Percentiles rank a stretch among this genome's conserved stretches.
These are phyloP conservation scores for Datura wrightii DNA, from an alignment of 257 asterid species.

Conservation along the genomic window DNA sequence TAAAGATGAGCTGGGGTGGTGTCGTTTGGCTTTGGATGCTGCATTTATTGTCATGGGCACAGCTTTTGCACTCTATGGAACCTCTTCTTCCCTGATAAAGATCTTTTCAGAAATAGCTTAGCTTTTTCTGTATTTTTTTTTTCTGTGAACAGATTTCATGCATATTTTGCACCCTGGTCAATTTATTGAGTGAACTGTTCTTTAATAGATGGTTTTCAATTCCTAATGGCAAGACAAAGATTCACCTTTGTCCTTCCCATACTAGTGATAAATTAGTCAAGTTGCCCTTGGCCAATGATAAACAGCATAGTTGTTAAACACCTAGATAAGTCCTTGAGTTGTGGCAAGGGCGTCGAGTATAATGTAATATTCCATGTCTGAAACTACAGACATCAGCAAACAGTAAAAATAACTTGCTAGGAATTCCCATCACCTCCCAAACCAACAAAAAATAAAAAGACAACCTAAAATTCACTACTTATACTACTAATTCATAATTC, in stretches of 20 bases:
- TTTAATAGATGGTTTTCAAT: background rate
- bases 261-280: background rate
- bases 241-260: background rate
- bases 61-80: constrained; percentile 40
- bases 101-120: constrained; percentile 19
- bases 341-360: background rate
- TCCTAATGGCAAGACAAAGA: background rate
- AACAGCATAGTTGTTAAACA: background rate
- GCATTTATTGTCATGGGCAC: constrained; percentile 37
- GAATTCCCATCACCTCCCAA: background rate
- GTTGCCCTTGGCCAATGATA: background rate
- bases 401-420: background rate
- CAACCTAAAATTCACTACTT: too few relatives aligned
- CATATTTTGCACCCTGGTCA: background rate
- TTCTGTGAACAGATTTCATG: background rate
- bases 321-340: background rate
- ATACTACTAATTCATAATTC: too few relatives aligned
- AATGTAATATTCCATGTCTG: background rate
- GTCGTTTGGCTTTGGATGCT: constrained; percentile 40
- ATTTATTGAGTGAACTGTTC: background rate
- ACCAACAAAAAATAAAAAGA: background rate
- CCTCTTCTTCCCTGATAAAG: constrained; percentile 39
- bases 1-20: constrained; percentile 58
- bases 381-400: background rate
- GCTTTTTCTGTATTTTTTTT: background rate